Base-by-base conservation (phyloP, 1,139 yeast genomes). In the Yamadazyma dushanensis region DNA sequence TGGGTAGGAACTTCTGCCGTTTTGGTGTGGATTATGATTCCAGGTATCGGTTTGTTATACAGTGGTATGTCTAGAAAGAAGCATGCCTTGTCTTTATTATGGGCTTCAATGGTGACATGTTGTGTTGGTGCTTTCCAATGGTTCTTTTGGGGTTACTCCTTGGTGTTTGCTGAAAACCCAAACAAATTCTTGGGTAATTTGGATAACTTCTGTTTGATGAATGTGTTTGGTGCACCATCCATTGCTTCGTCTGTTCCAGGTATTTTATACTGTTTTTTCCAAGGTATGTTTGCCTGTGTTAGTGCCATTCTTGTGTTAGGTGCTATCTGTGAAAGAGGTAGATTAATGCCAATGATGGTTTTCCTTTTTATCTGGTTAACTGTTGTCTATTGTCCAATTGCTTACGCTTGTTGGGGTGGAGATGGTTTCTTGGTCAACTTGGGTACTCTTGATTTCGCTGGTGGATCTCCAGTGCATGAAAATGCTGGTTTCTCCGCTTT, bases 391-490 rank as follows among this genome's bases (percentile, higher is more conserved):
- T 84, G 95, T 60, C 97, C 97, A 40, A 71, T 78, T 59, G 97
- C 97, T 11, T 85, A 84, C 70, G 90, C 97, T 97, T 85, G 95
- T 19, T 92, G 97, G 97, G 92, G 90, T 59, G 75, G 80, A 21
- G 76, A 76, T 40, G 98, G 97, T 33, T 92, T 97, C 97, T 73
- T 90, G 46, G 76, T 73, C 38, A 68, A 66, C 32, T 72, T 90
- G 40, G 97, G 97, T 45, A 82, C 89, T 21, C 76, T 88, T 41
- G 98, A 92, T 66, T 92, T 87, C 58, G 97, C 97, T 25, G 98
- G 98, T 53, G 97, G 97, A 56, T 96, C 97, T 44, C 96, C 97
- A 45, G 97, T 92, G 41, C 98, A 92, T 66, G 88, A 87, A 68
- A 72, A 88, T 51, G 86, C 96, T 26, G 98, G 98, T 49, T 86